Evolutionary conservation across 257 asterid species (phyloP), one percentile per base, ranked within the genome.

Genomic region (Fraxinus pennsylvanica): DNA sequence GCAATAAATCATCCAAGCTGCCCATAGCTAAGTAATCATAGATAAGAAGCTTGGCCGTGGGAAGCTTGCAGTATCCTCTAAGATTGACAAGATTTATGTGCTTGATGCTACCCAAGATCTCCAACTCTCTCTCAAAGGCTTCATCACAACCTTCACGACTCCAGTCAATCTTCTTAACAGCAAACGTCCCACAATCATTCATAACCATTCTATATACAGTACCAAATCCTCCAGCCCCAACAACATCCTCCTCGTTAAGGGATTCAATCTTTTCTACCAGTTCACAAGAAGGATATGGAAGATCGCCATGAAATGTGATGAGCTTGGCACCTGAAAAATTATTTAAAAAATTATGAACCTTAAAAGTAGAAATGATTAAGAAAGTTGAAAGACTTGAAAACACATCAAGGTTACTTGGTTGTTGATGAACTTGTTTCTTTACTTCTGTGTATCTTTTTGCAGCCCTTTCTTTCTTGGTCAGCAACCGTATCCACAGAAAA

Each of bases 181-280:
- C 99, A 85, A 89, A 95, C 71, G 98, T 90, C 17, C 97, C 98
- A 76, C 97, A 91, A 78, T 95, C 99, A 82, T 95, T 95, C 99
- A 95, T 95, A 65, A 93, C 98, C 99, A 95, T 95, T 78, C 97
- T 88, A 63, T 91, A 95, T 0, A 95, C 99, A 1, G 99, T 95
- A 22, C 99, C 99, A 1, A 90, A 95, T 17, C 99, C 99, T 69
- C 99, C 99, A 9, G 99, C 94, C 22, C 99, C 99, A 8, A 96
- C 98, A 25, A 96, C 81, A 76, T 96, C 97, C 80, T 91, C 99
- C 75, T 89, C 99, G 13, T 88, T 85, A 27, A 96, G 96, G 65
- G 98, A 88, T 83, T 96, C 99, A 13, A 96, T 94, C 75, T 96
- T 96, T 77, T 96, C 99, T 14, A 96, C 93, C n/a, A 96, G 96